Base-by-base conservation (phyloP, 2,329 filamentous ascomycete species). In the Aspergillus nomiae region DNA sequence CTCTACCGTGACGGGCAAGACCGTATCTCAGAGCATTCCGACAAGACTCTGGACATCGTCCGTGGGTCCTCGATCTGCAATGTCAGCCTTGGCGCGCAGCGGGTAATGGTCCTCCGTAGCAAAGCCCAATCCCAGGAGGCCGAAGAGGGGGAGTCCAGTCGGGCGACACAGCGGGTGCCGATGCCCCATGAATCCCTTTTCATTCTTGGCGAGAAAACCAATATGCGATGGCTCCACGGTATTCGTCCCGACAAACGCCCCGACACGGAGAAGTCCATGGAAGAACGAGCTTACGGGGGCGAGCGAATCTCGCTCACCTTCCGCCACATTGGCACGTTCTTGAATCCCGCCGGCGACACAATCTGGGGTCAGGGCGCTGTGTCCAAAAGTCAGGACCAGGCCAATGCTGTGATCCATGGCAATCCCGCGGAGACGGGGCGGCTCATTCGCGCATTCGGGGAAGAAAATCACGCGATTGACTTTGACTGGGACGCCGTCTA, bases 301-400 rank as follows among this genome's bases (percentile, higher is more conserved):
- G 88, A 89, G 54, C 90, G 95, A 54, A 97, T 99, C 74, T 96
- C 92, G 55, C 83, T 99, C 41, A 99, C 95, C 0, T 98, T 99
- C 75, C 86, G 95, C 51, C 84, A 87, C 28, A 97, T 99, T 67
- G 92, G 89, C 2, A 99, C 95, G 0, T 98, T 92, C 73, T 78
- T 97, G 51, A 83, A 90, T 69, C 80, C 82, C 4, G 82, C 87
- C n/a, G 83, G 86, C 45, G 82, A 82, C 34, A 79, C 80, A 3
- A 96, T 99, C 60, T 98, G 94, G 94, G 95, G 95, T 16, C 94
- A 97, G 77, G 95, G 95, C 3, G 94, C 94, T 0, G 87, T 85
- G 0, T 82, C 81, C 8, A 96, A 97, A 79, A 83, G 81, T 0
- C 82, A 83, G 28, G 82, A 83, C 0, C 78, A 82, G 0, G 92